A percentile compares a stretch with the other conserved stretches of the same genome.
Conservation (phyloP, 768 basidiomycete species). For the Auricularia sp. region DNA sequence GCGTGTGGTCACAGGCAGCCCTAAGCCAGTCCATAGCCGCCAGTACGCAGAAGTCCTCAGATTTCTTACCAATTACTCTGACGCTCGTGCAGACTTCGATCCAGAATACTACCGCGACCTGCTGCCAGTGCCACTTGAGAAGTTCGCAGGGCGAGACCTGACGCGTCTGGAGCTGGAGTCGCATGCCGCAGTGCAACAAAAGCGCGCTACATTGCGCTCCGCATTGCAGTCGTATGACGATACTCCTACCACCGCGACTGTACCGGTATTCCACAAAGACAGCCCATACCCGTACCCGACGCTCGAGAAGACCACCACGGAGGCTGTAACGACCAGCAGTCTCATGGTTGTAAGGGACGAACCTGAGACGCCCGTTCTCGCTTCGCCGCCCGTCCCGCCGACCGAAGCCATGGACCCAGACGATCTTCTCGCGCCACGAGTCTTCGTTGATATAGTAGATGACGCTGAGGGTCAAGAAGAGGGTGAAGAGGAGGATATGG, state of each 20-base stretch:
- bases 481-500: too few relatives aligned
- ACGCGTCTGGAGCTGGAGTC: neutral
- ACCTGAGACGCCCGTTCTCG: too few relatives aligned
- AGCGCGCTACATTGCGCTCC: neutral
- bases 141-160: neutral
- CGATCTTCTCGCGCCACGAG: too few relatives aligned
- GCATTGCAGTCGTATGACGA: neutral
- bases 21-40: conserved; percentile 8
- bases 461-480: too few relatives aligned
- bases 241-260: neutral
- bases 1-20: conserved; percentile 6
- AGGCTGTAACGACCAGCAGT: too few relatives aligned
- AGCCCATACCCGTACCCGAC: neutral
- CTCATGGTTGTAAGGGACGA: too few relatives aligned
- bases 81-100: neutral
- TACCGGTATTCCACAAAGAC: neutral
- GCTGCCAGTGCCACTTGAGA: neutral
- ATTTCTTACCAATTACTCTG: neutral
- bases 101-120: neutral
- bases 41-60: neutral
- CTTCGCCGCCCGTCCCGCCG: too few relatives aligned
- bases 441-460: too few relatives aligned
- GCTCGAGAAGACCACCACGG: too few relatives aligned
- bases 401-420: too few relatives aligned
- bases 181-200: neutral